A percentile compares a stretch with the other conserved stretches of the same genome.
phyloP scores from a whole-genome alignment of 176 grass and related monocot genomes.

The Eleusine coracana region DNA sequence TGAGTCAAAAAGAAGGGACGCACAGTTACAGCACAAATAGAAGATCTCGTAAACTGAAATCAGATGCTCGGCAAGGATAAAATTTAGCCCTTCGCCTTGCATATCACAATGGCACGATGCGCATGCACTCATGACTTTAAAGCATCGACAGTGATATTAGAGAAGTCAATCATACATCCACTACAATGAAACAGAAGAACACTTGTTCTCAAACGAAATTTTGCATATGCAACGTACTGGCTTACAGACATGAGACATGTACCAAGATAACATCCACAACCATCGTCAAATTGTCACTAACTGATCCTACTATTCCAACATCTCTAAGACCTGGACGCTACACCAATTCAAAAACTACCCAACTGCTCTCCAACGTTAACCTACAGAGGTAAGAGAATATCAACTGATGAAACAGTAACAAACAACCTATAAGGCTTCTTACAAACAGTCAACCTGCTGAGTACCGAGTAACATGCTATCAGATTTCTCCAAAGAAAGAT shows the following conservation, averaged over 20 bases:
- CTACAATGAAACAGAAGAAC: no score
- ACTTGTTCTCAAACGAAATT: no score
- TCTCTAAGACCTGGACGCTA: neutral
- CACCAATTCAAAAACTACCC: neutral
- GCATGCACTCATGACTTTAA: no score
- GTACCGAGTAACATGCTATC: slow-evolving; percentile 19
- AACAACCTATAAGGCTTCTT: slow-evolving; percentile 19
- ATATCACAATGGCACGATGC: no score
- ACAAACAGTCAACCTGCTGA: slow-evolving; percentile 23
- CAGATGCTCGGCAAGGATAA: no score
- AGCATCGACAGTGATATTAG: no score
- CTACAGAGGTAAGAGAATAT: slow-evolving; percentile 9
- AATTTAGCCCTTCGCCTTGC: no score
- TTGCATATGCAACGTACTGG: neutral
- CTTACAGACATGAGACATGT: neutral
- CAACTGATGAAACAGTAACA: neutral
- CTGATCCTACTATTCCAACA: neutral
- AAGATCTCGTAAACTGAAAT: no score
- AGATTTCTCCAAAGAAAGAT: slow-evolving; percentile 25
- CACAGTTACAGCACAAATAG: no score
- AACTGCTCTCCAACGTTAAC: slow-evolving; percentile 5
- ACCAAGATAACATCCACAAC: neutral
- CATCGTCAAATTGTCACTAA: neutral
- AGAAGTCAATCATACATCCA: no score
- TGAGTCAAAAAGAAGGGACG: no score